A percentile compares a stretch with the other conserved stretches of the same genome.
phyloP scores from a whole-genome alignment of 2,329 filamentous ascomycete genomes.

The Blastomyces gilchristii region DNA sequence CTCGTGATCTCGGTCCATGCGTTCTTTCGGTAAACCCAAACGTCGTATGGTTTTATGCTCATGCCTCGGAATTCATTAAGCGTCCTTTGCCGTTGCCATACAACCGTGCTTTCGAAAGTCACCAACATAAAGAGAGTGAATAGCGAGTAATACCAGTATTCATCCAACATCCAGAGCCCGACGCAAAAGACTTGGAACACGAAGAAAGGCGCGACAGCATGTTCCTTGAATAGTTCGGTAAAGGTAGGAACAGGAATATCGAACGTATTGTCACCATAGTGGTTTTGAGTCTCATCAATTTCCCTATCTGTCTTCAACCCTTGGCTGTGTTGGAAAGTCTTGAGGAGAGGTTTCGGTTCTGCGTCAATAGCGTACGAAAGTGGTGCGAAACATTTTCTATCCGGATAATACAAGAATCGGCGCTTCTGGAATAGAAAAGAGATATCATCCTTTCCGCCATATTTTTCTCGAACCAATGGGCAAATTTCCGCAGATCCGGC shows the following conservation, averaged over 20 bases:
- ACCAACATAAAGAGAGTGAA: slow-evolving; percentile 99
- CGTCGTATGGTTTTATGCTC: slow-evolving; percentile 97
- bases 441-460: slow-evolving; percentile 61
- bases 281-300: slow-evolving; percentile 68
- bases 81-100: slow-evolving; percentile 96
- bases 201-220: slow-evolving; percentile 97
- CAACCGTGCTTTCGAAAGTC: slow-evolving; percentile 93
- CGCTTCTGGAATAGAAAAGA: slow-evolving; percentile 98
- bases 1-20: slow-evolving; percentile 84
- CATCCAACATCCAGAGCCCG: slow-evolving; percentile 94
- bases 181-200: slow-evolving; percentile 99
- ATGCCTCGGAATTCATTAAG: slow-evolving; percentile 94
- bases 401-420: slow-evolving; percentile 73
- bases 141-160: slow-evolving; percentile 99
- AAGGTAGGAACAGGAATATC: slow-evolving; percentile 97
- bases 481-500: slow-evolving; percentile 85
- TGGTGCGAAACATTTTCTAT: slow-evolving; percentile 65
- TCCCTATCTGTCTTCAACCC: slow-evolving; percentile 68
- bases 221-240: slow-evolving; percentile 91
- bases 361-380: slow-evolving; percentile 73
- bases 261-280: slow-evolving; percentile 94
- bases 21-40: slow-evolving; percentile 78
- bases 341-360: slow-evolving; percentile 71
- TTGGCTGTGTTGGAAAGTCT: slow-evolving; percentile 65
- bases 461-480: slow-evolving; percentile 62